Evolutionary conservation across 352 stramenopile species (phyloP), one percentile per base, ranked within the genome.

Genomic region (Pythium plurisporium): DNA sequence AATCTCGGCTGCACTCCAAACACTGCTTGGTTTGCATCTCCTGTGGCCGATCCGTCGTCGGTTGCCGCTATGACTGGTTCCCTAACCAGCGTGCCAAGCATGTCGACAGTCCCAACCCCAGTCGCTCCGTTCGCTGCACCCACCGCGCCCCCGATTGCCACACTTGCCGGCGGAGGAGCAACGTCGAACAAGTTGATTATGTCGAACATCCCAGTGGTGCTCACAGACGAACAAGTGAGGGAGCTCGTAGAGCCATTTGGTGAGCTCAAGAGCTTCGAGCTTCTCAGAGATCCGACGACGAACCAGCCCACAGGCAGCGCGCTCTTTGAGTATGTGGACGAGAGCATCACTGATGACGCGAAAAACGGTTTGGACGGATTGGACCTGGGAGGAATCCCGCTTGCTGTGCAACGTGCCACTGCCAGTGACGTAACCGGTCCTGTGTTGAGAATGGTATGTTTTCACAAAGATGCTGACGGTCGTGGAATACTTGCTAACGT

Each of bases 171-270:
- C 4, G 37, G 20, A 10, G 51, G 26, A 30, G n/a, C 43, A 25
- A 68, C 31, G 19, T 56, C 50, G 10, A 82, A 89, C 57, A 67
- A 72, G 14, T 60, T 95, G 27, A 56, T 94, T 29, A 91, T 95
- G 83, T 77, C 72, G 11, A 95, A 95, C 52, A 89, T 95, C 49
- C 86, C 86, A 0, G 66, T 86, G 12, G 83, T 91, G 33, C 55
- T 95, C 27, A 63, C 61, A 6, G 86, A 91, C 38, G 71, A 87
- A 6, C 83, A 94, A 72, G 82, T 93, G 26, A 85, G 85, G 64
- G 83, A 95, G 55, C 69, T 95, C 15, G 82, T 94, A 2, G 68
- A 91, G 46, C 86, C 86, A n/a, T 94, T 95, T 64, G 86, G 86
- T 15, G 64, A 64, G 27, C 66, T 95, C 10, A 84, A 76, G 52